Conservation (phyloP, 495 filamentous ascomycete species). For the Annulohypoxylon moriforme region DNA sequence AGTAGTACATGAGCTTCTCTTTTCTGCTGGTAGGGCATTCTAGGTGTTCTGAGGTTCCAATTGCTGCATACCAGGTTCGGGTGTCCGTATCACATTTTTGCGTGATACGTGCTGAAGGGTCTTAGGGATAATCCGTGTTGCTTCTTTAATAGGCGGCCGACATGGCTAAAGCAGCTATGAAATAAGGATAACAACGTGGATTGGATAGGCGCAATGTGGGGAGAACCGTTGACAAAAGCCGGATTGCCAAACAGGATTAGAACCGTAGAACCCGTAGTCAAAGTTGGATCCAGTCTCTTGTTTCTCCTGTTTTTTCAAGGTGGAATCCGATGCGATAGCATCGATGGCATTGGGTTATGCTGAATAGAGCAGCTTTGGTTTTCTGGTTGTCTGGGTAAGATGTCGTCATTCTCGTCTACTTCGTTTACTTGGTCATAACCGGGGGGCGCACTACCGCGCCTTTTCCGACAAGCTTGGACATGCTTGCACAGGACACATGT, state of each 20-base stretch:
- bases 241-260: constrained; percentile 30
- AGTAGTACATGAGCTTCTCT: background rate
- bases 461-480: constrained; percentile 33
- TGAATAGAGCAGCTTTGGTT: background rate
- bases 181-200: constrained; percentile 1
- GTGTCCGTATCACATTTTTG: constrained; percentile 36
- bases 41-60: constrained; percentile 5
- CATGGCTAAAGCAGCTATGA: constrained; percentile 12
- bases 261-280: constrained; percentile 25
- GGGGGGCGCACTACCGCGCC: constrained; percentile 24
- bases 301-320: constrained; percentile 6
- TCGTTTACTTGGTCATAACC: constrained; percentile 25
- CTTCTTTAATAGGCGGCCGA: constrained; percentile 18
- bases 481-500: constrained; percentile 38
- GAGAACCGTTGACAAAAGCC: constrained; percentile 19
- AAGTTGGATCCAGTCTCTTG: constrained; percentile 32
- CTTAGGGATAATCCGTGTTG: constrained; percentile 29
- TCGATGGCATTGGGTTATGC: constrained; percentile 14
- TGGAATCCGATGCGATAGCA: constrained; percentile 32
- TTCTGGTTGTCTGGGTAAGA: constrained; percentile 30
- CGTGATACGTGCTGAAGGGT: constrained; percentile 18
- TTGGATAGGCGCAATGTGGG: constrained; percentile 29
- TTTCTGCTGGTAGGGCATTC: background rate
- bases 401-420: constrained; percentile 43
- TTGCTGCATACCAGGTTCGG: constrained; percentile 7